Base-by-base conservation (phyloP, 106 monocot genomes). In the Agapanthus africanus region DNA sequence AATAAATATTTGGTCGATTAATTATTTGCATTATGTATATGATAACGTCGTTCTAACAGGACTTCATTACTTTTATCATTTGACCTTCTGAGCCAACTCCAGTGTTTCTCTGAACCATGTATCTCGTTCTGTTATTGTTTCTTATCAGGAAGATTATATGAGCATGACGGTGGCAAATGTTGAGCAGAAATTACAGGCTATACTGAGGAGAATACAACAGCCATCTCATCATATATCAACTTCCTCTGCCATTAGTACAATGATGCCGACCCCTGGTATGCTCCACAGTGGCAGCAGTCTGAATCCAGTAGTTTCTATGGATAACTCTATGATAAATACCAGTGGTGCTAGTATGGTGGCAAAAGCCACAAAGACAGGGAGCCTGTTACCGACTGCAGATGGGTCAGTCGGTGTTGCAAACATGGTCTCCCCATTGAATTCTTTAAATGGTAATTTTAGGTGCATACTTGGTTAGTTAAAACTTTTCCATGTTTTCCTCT, bases 241-340 rank as follows among this genome's bases (percentile, higher is more conserved):
- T 65, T 78, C 90, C 50, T 72, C 85, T 46, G 34, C 73, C 39
- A 59, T 68, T 11, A 73, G 75, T 68, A 93, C 88, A 19, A 93
- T 93, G 93, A 86, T 93, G 46, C 93, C 93, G 16, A 93, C 93
- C 46, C 93, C 93, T 67, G 93, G 93, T 57, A 88, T 93, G 54
- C 11, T 69, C 9, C 76, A 83, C 19, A 74, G 49, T 70, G 75
- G 78, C 25, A 85, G 49, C 37, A 71, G 28, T 66, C 40, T 71
- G 64, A 80, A 79, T 28, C 28, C 76, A 36, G 73, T 73, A 13
- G 54, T 70, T 41, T 56, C 61, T 19, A 80, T 73, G 33, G 84
- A 54, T 56, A 27, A 71, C 2, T n/a, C n/a, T n/a, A 68, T 71
- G 19, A 69, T 67, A 46, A 35, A 77, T 67, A 56, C 37, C 19